Percentiles rank a stretch among this genome's conserved stretches.
phyloP scores from a whole-genome alignment of 2,329 filamentous ascomycete species.

The Zymoseptoria crescenta region DNA sequence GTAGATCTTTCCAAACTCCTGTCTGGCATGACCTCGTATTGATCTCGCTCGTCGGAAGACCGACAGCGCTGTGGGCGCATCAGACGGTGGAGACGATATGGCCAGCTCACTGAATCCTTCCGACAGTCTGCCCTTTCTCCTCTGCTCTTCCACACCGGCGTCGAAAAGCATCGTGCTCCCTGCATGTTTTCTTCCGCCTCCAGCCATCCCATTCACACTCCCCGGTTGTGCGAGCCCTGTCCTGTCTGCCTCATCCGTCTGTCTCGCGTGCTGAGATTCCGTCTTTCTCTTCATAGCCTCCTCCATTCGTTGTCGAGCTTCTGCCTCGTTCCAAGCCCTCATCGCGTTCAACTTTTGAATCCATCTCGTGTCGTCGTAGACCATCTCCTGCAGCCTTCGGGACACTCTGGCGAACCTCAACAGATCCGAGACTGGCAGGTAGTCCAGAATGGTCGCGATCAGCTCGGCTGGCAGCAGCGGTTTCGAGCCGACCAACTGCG shows the following conservation, averaged over 20 bases:
- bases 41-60: slow-evolving; percentile 67
- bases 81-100: slow-evolving; percentile 38
- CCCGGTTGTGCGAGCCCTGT: slow-evolving; percentile 28
- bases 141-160: slow-evolving; percentile 59
- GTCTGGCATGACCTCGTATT: slow-evolving; percentile 72
- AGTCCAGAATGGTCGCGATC: slow-evolving; percentile 78
- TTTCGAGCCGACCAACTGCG: slow-evolving; percentile 71
- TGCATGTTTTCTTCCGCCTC: slow-evolving; percentile 25
- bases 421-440: slow-evolving; percentile 77
- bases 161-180: slow-evolving; percentile 63
- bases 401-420: slow-evolving; percentile 79
- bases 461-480: slow-evolving; percentile 86
- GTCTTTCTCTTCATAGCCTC: slow-evolving; percentile 52
- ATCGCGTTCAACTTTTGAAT: slow-evolving; percentile 77
- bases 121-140: slow-evolving; percentile 41
- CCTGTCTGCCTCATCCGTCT: slow-evolving; percentile 34
- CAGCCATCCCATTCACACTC: slow-evolving; percentile 31
- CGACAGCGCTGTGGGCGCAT: slow-evolving; percentile 58
- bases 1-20: slow-evolving; percentile 88
- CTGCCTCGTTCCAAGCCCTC: slow-evolving; percentile 84
- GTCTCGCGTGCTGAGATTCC: slow-evolving; percentile 46
- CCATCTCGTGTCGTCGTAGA: slow-evolving; percentile 96
- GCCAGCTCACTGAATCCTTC: slow-evolving; percentile 78
- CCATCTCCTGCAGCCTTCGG: slow-evolving; percentile 88
- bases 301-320: slow-evolving; percentile 74